phyloP scores from a whole-genome alignment of 345 rosid species.

The Citrus sinensis region DVS_A1.0 CM039161.1:22156501-22157000 shows the following conservation, averaged over 20 bases:
- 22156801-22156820: neutral
- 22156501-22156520: neutral
- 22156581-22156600: constrained; percentile 53
- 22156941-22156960: neutral
- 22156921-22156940: neutral
- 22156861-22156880: neutral
- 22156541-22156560: too few species aligned
- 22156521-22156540: neutral
- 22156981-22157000: neutral
- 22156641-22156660: constrained; percentile 39
- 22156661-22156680: constrained; percentile 28
- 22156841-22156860: too few species aligned
- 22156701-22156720: constrained; percentile 53
- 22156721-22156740: neutral
- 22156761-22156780: neutral
- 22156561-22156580: constrained; percentile 32
- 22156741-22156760: neutral
- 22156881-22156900: neutral
- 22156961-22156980: neutral
- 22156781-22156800: neutral
- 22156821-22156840: neutral
- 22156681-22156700: constrained; percentile 36
- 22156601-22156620: constrained; percentile 20
- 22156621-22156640: constrained; percentile 30
- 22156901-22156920: neutral